phyloP scores from a whole-genome alignment of 2,329 filamentous ascomycete genomes.

The Cercospora citrullina region DNA sequence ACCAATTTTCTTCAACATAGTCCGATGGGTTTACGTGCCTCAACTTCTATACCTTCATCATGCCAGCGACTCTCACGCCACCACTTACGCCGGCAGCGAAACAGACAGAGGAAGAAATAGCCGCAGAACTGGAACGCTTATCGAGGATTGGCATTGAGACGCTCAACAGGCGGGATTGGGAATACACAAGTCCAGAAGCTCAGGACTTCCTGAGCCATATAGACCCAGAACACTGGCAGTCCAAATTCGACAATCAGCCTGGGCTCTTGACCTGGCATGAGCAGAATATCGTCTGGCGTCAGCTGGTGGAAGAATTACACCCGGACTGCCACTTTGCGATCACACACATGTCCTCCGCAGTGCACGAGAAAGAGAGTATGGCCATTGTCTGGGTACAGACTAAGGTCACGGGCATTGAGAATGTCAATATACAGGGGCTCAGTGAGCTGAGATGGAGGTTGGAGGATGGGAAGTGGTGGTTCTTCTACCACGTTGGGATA shows the following conservation, averaged over 20 bases:
- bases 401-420: slow-evolving; percentile 17
- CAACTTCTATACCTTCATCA: background rate
- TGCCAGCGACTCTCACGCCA: background rate
- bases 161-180: slow-evolving; percentile 23
- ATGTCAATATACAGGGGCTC: slow-evolving; percentile 21
- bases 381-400: slow-evolving; percentile 24
- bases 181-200: slow-evolving; percentile 16
- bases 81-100: background rate
- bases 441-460: slow-evolving; percentile 22
- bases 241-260: slow-evolving; percentile 18
- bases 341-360: slow-evolving; percentile 8
- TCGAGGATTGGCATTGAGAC: slow-evolving; percentile 16
- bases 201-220: slow-evolving; percentile 18
- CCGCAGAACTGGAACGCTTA: slow-evolving; percentile 16
- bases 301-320: slow-evolving; percentile 14
- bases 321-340: slow-evolving; percentile 22
- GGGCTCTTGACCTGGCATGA: slow-evolving; percentile 15
- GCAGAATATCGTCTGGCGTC: slow-evolving; percentile 18
- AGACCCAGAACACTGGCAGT: slow-evolving; percentile 15
- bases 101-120: background rate
- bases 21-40: background rate
- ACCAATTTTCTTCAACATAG: background rate
- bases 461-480: slow-evolving; percentile 20
- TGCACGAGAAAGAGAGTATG: slow-evolving; percentile 15
- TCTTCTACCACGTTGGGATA: slow-evolving; percentile 20